phyloP scores from a whole-genome alignment of 139 green algal genomes.

The Coelastrella sp. region DNA sequence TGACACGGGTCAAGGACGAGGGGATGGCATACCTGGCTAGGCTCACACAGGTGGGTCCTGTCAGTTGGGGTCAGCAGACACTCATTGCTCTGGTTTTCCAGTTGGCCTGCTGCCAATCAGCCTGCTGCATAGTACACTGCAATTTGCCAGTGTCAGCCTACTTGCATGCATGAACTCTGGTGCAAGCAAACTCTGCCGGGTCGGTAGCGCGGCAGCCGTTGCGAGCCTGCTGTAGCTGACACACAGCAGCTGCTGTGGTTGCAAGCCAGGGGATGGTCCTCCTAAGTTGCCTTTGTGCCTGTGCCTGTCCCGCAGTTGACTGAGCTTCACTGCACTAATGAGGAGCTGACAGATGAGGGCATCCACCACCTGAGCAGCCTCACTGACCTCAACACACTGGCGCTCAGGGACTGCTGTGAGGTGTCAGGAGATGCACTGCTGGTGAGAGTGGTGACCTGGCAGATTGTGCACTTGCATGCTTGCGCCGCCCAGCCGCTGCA shows the following conservation, averaged over 20 bases:
- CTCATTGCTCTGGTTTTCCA: too few species aligned
- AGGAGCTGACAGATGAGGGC: constrained; percentile 49
- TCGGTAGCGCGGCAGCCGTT: too few species aligned
- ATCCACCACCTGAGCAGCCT: constrained; percentile 43
- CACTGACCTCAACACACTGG: constrained; percentile 47
- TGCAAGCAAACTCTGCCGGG: too few species aligned
- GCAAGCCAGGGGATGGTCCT: too few species aligned
- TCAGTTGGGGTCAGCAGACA: too few species aligned
- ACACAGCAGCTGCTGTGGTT: too few species aligned
- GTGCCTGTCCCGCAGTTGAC: constrained; percentile 33
- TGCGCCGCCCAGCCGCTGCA: background rate
- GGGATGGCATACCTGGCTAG: constrained; percentile 44
- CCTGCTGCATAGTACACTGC: background rate
- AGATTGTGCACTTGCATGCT: background rate
- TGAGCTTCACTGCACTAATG: constrained; percentile 50
- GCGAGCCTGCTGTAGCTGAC: too few species aligned
- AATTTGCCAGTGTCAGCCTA: background rate
- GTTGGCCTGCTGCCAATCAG: background rate
- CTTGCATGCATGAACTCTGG: background rate
- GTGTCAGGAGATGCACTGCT: constrained; percentile 37
- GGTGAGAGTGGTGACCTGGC: background rate
- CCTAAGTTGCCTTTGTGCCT: background rate
- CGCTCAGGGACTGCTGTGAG: constrained; percentile 48
- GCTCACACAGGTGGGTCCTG: constrained; percentile 25
- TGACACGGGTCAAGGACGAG: constrained; percentile 40